Conservation (phyloP, 176 grass and related monocot species). For the Eragrostis curvula region DNA sequence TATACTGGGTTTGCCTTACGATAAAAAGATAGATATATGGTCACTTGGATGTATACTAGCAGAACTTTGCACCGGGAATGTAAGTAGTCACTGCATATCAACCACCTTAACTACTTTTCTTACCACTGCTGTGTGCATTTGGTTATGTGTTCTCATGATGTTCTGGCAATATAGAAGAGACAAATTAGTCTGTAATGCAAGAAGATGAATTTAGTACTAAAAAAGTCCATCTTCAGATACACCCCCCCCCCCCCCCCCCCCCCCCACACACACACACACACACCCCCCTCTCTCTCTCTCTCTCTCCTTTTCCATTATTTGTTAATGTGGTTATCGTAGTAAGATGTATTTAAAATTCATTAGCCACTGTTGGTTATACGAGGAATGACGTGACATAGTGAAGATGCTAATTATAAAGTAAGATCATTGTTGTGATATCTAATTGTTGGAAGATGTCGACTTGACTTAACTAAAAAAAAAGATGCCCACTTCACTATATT, state of each 20-base stretch:
- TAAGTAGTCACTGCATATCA: slow-evolving; percentile 46
- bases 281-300: too few relatives aligned
- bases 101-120: neutral
- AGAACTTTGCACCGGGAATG: slow-evolving; percentile 98
- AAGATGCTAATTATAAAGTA: neutral
- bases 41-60: slow-evolving; percentile 98
- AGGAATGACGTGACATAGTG: neutral
- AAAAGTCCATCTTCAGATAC: neutral
- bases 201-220: neutral
- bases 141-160: neutral
- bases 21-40: slow-evolving; percentile 99
- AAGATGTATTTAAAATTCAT: slow-evolving; percentile 25
- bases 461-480: too few relatives aligned
- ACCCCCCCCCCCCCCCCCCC: too few relatives aligned
- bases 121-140: neutral
- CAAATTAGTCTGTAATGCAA: neutral
- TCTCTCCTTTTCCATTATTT: neutral
- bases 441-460: slow-evolving; percentile 21
- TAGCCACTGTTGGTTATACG: neutral
- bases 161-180: neutral
- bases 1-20: slow-evolving; percentile 92
- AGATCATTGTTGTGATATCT: neutral
- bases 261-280: too few relatives aligned
- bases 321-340: neutral
- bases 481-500: neutral